Evolutionary conservation across 2,329 filamentous ascomycete genomes (phyloP), one percentile per base, ranked within the genome.

Genomic region (Dendrostoma leiphaemia): DNA sequence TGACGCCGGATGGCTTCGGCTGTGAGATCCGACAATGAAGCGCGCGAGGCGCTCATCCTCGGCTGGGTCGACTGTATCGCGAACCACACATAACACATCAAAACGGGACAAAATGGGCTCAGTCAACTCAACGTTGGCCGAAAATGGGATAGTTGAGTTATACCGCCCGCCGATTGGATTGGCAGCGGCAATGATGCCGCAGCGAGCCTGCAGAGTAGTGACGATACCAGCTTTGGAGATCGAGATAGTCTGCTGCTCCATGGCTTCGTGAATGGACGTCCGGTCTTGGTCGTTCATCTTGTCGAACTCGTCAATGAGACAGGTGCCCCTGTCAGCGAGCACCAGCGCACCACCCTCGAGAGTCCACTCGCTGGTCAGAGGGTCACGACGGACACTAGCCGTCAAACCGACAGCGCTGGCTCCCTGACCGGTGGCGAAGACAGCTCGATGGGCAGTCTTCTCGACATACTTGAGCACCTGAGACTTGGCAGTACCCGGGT

Each of bases 201-300:
- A 99, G 35, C 94, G 88, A 40, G 94, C 94, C 71, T 99, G 93
- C 1, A 99, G 79, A 0, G 94, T 97, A 1, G 94, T 99, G 40
- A 99, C 94, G 58, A 99, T 99, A 72, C 94, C 94, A 1, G 94
- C 94, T 70, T 99, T 99, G 60, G 91, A 96, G 67, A 99, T 99
- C 58, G 93, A 97, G 62, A 99, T 99, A 1, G 94, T 99, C 74
- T 99, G 94, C 73, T 99, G 94, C 72, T 99, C 94, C 94, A 99
- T 99, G 57, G 94, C 94, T 78, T 99, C 94, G 81, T 99, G 94
- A 63, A 99, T 99, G 7, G 91, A 96, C 1, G 94, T 97, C 61
- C 94, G 85, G 71, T 99, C 94, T 68, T 97, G 91, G 69, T 99
- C 94, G 70, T 97, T 97, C 94, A 99, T 99, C 80, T 99, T 99